phyloP scores from a whole-genome alignment of 1,284 basidiomycete species.

The Rhodotorula sp. region DNA sequence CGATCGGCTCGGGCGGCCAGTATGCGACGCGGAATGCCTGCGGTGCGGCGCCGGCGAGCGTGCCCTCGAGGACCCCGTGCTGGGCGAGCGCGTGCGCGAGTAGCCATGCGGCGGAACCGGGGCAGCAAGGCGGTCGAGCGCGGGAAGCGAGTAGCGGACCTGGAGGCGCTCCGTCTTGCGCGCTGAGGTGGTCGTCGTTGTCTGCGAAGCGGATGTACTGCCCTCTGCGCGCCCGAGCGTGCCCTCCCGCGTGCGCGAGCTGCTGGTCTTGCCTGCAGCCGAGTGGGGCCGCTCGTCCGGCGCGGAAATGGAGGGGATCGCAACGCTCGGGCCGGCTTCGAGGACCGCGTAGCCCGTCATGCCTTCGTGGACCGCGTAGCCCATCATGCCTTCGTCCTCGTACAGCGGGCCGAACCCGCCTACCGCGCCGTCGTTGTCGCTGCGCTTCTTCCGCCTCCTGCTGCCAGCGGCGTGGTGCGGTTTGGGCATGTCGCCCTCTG shows the following conservation, averaged over 20 bases:
- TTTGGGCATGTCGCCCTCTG: not conserved
- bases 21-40: too few relatives aligned
- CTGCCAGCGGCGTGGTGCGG: not conserved
- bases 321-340: not conserved
- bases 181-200: conserved; percentile 21
- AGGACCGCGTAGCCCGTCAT: not conserved
- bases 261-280: not conserved
- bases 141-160: conserved; percentile 28
- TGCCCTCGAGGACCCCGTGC: not conserved
- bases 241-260: not conserved
- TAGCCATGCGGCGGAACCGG: not conserved
- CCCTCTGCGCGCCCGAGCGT: not conserved
- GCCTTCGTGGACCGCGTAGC: not conserved
- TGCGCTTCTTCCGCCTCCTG: not conserved
- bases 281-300: not conserved
- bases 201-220: conserved; percentile 4
- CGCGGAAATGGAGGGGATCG: not conserved
- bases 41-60: not conserved
- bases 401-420: not conserved
- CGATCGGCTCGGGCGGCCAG: not conserved
- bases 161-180: conserved; percentile 25
- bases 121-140: conserved; percentile 4
- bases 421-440: not conserved
- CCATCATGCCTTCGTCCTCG: not conserved
- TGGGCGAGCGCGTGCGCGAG: not conserved